A percentile compares a stretch with the other conserved stretches of the same genome.
These are phyloP conservation scores for Datura wrightii DNA, from an alignment of 257 asterid species.

Conservation along the genomic window DNA sequence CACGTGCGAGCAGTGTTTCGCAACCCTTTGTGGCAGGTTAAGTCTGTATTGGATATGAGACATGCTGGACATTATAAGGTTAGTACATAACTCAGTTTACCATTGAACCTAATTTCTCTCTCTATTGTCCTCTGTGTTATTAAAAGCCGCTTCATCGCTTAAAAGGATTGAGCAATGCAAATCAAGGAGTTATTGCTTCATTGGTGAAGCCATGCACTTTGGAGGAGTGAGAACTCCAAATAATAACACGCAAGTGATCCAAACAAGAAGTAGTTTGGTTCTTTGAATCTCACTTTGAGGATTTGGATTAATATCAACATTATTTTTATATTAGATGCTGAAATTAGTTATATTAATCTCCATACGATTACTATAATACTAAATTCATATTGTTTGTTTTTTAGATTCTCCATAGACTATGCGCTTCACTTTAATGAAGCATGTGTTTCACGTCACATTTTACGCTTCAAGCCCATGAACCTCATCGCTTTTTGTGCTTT, in stretches of 20 bases:
- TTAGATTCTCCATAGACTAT: background rate
- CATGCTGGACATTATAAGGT: conserved; percentile 80
- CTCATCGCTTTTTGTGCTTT: background rate
- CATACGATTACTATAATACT: background rate
- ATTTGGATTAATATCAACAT: background rate
- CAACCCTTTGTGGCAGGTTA: conserved; percentile 89
- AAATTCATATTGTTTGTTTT: background rate
- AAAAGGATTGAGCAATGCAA: background rate
- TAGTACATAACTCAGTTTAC: conserved; percentile 21
- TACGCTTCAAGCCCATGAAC: background rate
- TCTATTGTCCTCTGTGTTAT: background rate
- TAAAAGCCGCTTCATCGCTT: background rate
- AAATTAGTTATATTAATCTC: background rate
- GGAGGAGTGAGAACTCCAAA: background rate
- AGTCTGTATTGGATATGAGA: conserved; percentile 73
- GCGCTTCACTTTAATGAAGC: background rate
- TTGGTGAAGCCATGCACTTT: background rate
- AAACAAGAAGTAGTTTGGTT: background rate
- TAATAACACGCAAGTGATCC: background rate
- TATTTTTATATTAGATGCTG: background rate
- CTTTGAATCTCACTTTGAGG: background rate
- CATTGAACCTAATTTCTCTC: background rate
- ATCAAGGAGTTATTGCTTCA: background rate
- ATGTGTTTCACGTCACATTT: background rate
- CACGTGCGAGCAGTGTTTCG: conserved; percentile 79